These are phyloP conservation scores for Penicillium sclerotigenum DNA, from an alignment of 2,329 filamentous ascomycete species.

Conservation along the genomic window DNA sequence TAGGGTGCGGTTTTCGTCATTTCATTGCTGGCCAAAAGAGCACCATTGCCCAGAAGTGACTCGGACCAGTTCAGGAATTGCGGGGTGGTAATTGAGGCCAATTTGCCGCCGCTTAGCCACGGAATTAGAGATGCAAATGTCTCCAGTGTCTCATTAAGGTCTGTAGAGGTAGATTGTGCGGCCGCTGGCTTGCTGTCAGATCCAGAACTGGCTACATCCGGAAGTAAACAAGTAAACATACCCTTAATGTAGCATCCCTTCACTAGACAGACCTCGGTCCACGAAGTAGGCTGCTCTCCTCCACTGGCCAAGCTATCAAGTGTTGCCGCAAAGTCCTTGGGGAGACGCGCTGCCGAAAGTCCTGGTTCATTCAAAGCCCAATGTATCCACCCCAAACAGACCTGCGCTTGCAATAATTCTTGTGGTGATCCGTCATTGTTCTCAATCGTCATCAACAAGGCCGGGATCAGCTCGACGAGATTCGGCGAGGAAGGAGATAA, in stretches of 20 bases:
- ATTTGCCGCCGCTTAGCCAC: constrained; percentile 50
- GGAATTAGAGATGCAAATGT: constrained; percentile 66
- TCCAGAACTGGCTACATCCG: not conserved
- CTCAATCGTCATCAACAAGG: constrained; percentile 53
- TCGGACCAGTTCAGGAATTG: constrained; percentile 78
- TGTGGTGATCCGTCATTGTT: constrained; percentile 53
- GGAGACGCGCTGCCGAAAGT: constrained; percentile 60
- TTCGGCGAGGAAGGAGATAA: constrained; percentile 42
- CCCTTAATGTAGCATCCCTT: constrained; percentile 77
- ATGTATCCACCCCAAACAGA: constrained; percentile 81
- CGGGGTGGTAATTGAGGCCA: constrained; percentile 49
- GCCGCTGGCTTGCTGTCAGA: constrained; percentile 37
- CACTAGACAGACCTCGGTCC: constrained; percentile 77
- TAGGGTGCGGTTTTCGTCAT: constrained; percentile 26
- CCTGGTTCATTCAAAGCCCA: constrained; percentile 71
- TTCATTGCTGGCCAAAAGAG: constrained; percentile 62
- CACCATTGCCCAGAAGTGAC: constrained; percentile 70
- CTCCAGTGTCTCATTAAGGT: constrained; percentile 57
- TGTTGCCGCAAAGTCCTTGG: constrained; percentile 59
- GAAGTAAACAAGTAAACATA: constrained; percentile 37
- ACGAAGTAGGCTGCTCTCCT: constrained; percentile 59
- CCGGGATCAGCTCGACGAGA: constrained; percentile 40
- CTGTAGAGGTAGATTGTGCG: constrained; percentile 44
- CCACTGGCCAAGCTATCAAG: constrained; percentile 53
- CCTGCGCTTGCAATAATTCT: constrained; percentile 70